Conservation (phyloP, 1,139 yeast species). For the Blastobotrys capitulatus region DNA sequence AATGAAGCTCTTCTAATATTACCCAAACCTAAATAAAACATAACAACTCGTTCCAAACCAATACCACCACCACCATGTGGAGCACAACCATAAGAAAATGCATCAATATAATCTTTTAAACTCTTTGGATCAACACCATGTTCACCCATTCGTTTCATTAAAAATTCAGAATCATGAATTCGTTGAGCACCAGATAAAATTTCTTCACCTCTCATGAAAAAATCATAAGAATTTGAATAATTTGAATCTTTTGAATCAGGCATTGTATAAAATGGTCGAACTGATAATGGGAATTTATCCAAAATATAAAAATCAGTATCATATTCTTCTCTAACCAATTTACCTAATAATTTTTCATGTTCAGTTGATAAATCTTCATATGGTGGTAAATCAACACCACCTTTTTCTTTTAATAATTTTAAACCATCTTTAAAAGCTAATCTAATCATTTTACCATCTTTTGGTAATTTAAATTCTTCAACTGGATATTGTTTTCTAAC, state of each 20-base stretch:
- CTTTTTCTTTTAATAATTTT: constrained; percentile 64
- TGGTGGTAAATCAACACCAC: constrained; percentile 75
- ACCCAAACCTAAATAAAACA: constrained; percentile 95
- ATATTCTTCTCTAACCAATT: constrained; percentile 84
- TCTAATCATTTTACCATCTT: constrained; percentile 70
- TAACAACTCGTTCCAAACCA: constrained; percentile 96
- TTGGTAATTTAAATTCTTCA: constrained; percentile 91
- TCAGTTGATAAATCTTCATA: constrained; percentile 90
- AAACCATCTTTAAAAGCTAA: constrained; percentile 89
- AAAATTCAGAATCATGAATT: constrained; percentile 84
- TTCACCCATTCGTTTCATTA: constrained; percentile 71
- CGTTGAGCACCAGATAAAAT: constrained; percentile 99
- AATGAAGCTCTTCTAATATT: constrained; percentile 95
- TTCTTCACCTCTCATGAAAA: constrained; percentile 99
- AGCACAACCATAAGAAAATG: constrained; percentile 90
- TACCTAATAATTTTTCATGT: constrained; percentile 89
- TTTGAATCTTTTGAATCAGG: constrained; percentile 90
- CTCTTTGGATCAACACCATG: constrained; percentile 78
- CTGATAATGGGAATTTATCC: constrained; percentile 95
- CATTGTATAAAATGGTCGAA: constrained; percentile 99
- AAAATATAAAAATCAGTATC: constrained; percentile 96
- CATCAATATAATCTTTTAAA: constrained; percentile 83
- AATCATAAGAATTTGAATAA: constrained; percentile 86
- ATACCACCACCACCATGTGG: constrained; percentile 99
- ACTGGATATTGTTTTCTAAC: constrained; percentile 96